A percentile compares a stretch with the other conserved stretches of the same genome.
phyloP scores from a whole-genome alignment of 148 eudicot genomes.

The Vaccinium macrocarpon region DNA sequence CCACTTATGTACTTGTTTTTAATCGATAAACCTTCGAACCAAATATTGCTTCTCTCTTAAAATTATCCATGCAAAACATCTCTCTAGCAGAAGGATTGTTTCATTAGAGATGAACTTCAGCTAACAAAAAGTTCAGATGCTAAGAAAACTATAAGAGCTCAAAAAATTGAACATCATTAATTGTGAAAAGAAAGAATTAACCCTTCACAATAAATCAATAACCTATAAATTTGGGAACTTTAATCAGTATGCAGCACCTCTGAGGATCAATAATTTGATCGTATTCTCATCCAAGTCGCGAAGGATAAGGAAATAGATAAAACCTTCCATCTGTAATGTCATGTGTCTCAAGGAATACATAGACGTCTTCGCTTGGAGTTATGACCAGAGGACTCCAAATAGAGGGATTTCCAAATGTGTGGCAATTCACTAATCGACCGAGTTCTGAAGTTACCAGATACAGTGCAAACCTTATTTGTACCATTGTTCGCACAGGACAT shows the following conservation, averaged over 20 bases:
- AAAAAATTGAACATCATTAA: not conserved
- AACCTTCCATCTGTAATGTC: not conserved
- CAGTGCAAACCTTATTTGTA: constrained; percentile 32
- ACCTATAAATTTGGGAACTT: not conserved
- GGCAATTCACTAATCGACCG: constrained; percentile 41
- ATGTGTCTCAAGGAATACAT: not conserved
- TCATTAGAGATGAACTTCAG: not conserved
- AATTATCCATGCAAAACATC: not conserved
- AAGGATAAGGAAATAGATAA: not conserved
- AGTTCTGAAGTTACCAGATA: constrained; percentile 50
- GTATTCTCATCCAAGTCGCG: not conserved
- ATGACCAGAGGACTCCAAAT: too few species aligned
- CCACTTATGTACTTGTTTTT: not conserved
- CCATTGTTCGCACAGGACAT: constrained; percentile 27
- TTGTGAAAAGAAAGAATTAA: not conserved
- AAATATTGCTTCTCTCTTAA: too few species aligned
- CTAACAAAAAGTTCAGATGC: not conserved
- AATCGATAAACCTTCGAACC: not conserved
- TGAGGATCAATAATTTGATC: not conserved
- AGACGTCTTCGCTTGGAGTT: too few species aligned
- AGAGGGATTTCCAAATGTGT: constrained; percentile 1
- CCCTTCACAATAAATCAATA: not conserved
- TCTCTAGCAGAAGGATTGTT: constrained; percentile 10
- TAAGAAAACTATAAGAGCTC: not conserved
- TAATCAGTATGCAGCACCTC: not conserved